phyloP scores from a whole-genome alignment of 2,329 filamentous ascomycete genomes.

The Niveomyces coronatus region DNA sequence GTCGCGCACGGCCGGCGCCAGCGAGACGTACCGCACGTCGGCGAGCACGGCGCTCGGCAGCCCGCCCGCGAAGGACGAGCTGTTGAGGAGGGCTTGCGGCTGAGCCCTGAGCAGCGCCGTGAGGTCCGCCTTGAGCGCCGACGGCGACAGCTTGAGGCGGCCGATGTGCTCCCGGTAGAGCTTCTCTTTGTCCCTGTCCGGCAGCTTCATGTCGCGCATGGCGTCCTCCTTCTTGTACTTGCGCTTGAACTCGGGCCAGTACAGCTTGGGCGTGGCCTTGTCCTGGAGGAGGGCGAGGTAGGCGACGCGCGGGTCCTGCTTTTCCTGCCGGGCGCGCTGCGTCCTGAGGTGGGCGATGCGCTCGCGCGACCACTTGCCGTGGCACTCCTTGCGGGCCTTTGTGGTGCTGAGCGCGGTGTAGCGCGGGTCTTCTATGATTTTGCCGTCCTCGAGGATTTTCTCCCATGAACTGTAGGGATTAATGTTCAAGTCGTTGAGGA shows the following conservation, averaged over 20 bases:
- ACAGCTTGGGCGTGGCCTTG: conserved; percentile 80
- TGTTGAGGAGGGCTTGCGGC: conserved; percentile 49
- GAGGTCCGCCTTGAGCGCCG: conserved; percentile 60
- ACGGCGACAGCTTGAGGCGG: conserved; percentile 54
- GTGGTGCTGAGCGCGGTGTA: conserved; percentile 79
- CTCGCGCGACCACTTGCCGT: conserved; percentile 72
- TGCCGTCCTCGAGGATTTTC: conserved; percentile 71
- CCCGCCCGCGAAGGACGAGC: conserved; percentile 41
- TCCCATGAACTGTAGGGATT: conserved; percentile 91
- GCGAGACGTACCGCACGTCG: conserved; percentile 60
- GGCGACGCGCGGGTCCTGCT: conserved; percentile 70
- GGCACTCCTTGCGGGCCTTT: conserved; percentile 70
- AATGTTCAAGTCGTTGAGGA: conserved; percentile 72
- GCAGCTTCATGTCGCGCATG: conserved; percentile 64
- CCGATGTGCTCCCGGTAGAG: conserved; percentile 65
- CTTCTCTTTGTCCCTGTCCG: conserved; percentile 71
- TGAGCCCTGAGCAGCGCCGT: conserved; percentile 52
- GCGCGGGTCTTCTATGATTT: conserved; percentile 72
- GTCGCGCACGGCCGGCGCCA: conserved; percentile 52
- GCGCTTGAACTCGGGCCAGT: conserved; percentile 93
- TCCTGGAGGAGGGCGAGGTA: conserved; percentile 75
- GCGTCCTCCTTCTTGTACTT: conserved; percentile 75
- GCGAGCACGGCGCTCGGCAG: conserved; percentile 53
- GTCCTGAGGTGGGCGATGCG: conserved; percentile 65
- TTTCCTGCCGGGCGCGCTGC: conserved; percentile 63